Conservation (phyloP, 208 protist genomes). For the Leishmania guyanensis region DNA sequence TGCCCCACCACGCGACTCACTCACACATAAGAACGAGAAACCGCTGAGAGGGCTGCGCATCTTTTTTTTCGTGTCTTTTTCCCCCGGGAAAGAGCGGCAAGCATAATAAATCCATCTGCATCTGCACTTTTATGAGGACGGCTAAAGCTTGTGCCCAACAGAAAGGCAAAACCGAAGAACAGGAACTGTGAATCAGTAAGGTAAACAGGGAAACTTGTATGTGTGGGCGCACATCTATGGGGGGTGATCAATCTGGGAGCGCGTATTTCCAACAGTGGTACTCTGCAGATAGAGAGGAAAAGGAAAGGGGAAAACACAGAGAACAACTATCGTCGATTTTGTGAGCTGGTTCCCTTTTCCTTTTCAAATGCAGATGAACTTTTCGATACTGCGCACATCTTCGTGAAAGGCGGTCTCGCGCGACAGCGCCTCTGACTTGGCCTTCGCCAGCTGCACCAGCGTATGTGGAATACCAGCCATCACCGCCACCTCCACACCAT, state of each 20-base stretch:
- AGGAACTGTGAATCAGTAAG: conserved; percentile 1
- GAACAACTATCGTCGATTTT: not conserved
- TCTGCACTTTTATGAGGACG: not conserved
- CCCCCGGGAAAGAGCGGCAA: not conserved
- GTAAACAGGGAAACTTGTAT: not conserved
- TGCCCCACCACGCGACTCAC: not conserved
- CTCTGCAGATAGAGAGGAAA: not conserved
- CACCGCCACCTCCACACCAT: conserved; percentile 92
- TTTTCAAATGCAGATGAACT: conserved; percentile 20
- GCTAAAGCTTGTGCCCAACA: not conserved
- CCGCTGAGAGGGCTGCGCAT: not conserved
- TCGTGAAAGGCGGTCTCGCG: conserved; percentile 61
- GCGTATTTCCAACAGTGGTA: not conserved
- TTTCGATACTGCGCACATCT: conserved; percentile 41
- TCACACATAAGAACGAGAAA: not conserved
- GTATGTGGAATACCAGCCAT: conserved; percentile 80
- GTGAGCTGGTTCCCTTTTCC: not conserved
- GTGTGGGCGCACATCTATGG: not conserved
- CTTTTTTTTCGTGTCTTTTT: not conserved
- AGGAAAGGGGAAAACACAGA: conserved; percentile 3
- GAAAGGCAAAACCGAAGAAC: not conserved
- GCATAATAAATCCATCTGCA: not conserved
- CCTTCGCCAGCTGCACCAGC: conserved; percentile 58
- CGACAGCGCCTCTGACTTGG: conserved; percentile 67
- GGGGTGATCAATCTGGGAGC: not conserved